Base-by-base conservation (phyloP, 768 basidiomycete genomes). In the Boletus reticuloceps region DNA sequence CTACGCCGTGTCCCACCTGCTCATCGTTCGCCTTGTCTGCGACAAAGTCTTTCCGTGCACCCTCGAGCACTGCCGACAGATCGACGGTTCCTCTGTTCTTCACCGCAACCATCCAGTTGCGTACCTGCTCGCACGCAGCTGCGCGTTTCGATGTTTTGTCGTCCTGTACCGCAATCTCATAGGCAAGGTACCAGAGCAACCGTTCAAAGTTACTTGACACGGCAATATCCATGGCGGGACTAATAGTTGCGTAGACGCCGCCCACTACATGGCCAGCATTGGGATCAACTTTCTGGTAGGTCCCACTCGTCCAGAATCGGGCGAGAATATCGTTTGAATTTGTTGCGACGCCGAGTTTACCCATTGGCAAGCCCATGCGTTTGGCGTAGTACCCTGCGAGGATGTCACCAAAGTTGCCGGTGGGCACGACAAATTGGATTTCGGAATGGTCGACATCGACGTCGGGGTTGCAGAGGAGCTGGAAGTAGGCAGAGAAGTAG, bases 141-240 rank as follows among this genome's bases (percentile, higher is more conserved):
- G 65, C 63, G 58, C 76, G 74, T 52, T 51, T 64, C 46, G 54
- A 47, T 32, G 61, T 25, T 6, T 61, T 62, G n/a, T 64, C 71
- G 19, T 64, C 75, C 55, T 64, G 73, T 42, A 66, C 67, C 8
- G 74, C 72, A 34, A 79, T 78, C 64, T 93, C 92, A 56, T 82
- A 83, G 2, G 94, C 94, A 50, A 98, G 88, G 72, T 98, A 98
- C 90, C 91, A 98, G 43, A 98, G 76, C 56, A 99, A 72, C 47
- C 97, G 80, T 76, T 99, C 97, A 66, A 99, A 99, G 77, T 99
- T 99, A 68, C 90, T 94, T 39, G 96, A 98, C 4, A 98, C 86
- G 47, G 96, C 80, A 64, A 99, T 98, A 68, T 99, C 97, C 97
- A 99, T 99, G 13, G 97, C 97, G 2, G 97, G 97, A 58, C 92